These are phyloP conservation scores for Auriscalpium orientale DNA, from an alignment of 768 basidiomycete genomes.

Conservation along the genomic window DNA sequence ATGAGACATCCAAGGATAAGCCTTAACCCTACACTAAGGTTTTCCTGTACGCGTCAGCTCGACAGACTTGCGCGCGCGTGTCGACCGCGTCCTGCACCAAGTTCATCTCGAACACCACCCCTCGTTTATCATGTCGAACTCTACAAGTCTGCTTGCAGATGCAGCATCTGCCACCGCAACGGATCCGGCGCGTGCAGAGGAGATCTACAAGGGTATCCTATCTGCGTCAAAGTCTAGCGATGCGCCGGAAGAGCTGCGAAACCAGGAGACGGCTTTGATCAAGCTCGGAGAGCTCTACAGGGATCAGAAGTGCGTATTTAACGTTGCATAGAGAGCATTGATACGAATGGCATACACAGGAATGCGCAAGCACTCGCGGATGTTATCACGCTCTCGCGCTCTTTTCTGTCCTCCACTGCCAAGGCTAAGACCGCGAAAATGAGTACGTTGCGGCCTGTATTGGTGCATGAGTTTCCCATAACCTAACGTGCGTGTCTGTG, in stretches of 20 bases:
- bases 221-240: conserved; percentile 31
- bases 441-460: conserved; percentile 40
- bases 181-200: conserved; percentile 58
- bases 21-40: conserved; percentile 9
- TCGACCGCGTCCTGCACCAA: neutral
- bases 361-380: conserved; percentile 81
- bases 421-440: conserved; percentile 97
- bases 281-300: conserved; percentile 84
- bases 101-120: neutral
- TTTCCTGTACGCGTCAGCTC: conserved; percentile 10
- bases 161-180: conserved; percentile 41
- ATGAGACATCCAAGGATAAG: neutral
- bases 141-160: conserved; percentile 43
- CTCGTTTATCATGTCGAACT: conserved; percentile 18
- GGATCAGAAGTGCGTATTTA: conserved; percentile 62
- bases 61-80: neutral
- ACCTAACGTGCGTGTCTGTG: neutral
- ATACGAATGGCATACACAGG: conserved; percentile 31
- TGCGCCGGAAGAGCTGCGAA: conserved; percentile 52
- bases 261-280: conserved; percentile 81
- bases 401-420: conserved; percentile 88
- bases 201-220: conserved; percentile 68
- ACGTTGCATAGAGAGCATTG: neutral
- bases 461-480: no score
- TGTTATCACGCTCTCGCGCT: conserved; percentile 72